These are phyloP conservation scores for Retiboletus flavoniger DNA, from an alignment of 1,284 basidiomycete genomes.

Conservation along the genomic window DNA sequence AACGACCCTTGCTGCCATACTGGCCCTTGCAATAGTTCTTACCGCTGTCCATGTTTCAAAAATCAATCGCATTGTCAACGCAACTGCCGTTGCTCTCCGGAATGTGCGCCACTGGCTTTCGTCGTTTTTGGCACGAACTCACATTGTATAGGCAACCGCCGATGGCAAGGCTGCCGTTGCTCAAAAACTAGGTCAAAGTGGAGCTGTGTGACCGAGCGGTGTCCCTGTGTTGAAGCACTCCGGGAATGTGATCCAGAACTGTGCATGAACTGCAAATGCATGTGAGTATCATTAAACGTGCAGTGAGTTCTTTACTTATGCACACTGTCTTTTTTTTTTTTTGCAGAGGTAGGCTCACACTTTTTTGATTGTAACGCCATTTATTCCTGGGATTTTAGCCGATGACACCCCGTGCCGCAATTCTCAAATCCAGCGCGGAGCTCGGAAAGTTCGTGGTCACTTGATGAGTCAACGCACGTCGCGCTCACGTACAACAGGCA, in stretches of 20 bases:
- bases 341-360: constrained; percentile 27
- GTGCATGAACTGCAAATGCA: constrained; percentile 28
- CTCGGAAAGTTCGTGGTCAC: constrained; percentile 22
- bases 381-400: constrained; percentile 15
- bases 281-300: constrained; percentile 17
- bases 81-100: constrained; percentile 38
- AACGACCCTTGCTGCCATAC: constrained; percentile 40
- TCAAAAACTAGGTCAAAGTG: constrained; percentile 13
- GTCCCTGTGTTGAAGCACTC: constrained; percentile 35
- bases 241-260: constrained; percentile 47
- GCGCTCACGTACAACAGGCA: constrained; percentile 23
- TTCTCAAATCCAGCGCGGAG: constrained; percentile 31
- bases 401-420: constrained; percentile 27
- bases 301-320: background rate
- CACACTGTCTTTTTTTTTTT: background rate
- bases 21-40: constrained; percentile 38
- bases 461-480: background rate
- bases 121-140: background rate
- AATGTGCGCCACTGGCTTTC: constrained; percentile 32
- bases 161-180: constrained; percentile 44
- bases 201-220: constrained; percentile 32
- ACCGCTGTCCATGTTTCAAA: constrained; percentile 37
- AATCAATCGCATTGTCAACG: constrained; percentile 40
- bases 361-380: background rate
- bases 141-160: constrained; percentile 34